A percentile compares a stretch with the other conserved stretches of the same genome.
Evolutionary conservation across 176 grass and related monocot genomes (phyloP).

Genomic region (Thalia dealbata): DNA sequence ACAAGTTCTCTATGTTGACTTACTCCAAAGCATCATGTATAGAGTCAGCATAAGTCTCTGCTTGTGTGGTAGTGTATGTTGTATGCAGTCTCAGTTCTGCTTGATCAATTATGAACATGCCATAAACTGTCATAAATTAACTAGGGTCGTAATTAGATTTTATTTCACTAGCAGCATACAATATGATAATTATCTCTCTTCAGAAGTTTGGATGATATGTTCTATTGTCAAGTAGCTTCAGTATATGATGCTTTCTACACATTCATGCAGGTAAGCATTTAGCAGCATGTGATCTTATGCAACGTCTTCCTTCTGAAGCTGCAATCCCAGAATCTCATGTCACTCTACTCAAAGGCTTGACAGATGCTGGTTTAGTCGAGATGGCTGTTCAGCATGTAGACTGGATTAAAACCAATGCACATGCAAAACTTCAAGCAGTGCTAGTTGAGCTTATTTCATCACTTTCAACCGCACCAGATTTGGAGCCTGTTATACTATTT

Average conservation of each 20-base stretch:
- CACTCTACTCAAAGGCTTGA: constrained; percentile 60
- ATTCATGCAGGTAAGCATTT: constrained; percentile 39
- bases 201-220: too few relatives aligned
- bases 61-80: too few relatives aligned
- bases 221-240: neutral
- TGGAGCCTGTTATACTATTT: constrained; percentile 54
- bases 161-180: too few relatives aligned
- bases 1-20: neutral
- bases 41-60: too few relatives aligned
- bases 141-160: too few relatives aligned
- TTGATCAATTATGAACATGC: too few relatives aligned
- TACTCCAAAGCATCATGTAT: neutral
- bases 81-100: too few relatives aligned
- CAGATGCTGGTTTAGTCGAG: constrained; percentile 49
- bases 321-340: constrained; percentile 43
- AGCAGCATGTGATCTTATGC: constrained; percentile 36
- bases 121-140: too few relatives aligned
- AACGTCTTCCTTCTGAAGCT: constrained; percentile 30
- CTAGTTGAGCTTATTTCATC: constrained; percentile 61
- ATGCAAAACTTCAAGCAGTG: constrained; percentile 38
- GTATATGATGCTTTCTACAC: neutral
- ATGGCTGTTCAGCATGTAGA: constrained; percentile 63
- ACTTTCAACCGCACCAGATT: constrained; percentile 56
- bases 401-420: constrained; percentile 35
- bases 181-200: too few relatives aligned